These are phyloP conservation scores for Fusarium napiforme DNA, from an alignment of 2,329 filamentous ascomycete species.

Conservation along the genomic window DNA sequence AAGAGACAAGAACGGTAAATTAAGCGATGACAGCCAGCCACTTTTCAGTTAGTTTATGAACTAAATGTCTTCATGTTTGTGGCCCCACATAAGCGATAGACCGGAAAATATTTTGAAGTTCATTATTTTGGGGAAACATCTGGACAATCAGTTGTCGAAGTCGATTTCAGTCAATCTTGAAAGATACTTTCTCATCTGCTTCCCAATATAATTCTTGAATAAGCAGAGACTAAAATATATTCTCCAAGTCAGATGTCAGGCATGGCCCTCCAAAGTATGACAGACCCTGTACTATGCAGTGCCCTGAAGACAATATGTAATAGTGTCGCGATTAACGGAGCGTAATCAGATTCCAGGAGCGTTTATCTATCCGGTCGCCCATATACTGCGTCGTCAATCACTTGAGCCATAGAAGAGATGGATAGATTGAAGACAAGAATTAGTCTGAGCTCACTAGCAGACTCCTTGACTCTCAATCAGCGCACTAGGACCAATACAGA, in stretches of 20 bases:
- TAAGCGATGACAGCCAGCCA: neutral
- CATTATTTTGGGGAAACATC: neutral
- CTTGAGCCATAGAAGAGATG: no score
- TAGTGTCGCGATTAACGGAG: no score
- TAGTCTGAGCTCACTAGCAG: no score
- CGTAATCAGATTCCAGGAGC: no score
- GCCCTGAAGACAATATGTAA: neutral
- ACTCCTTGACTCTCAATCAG: no score
- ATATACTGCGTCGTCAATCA: no score
- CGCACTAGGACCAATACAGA: neutral
- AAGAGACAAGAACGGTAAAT: neutral
- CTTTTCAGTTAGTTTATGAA: neutral
- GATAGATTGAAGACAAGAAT: neutral
- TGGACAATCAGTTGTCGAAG: no score
- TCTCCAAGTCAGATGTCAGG: neutral
- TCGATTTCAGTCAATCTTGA: neutral
- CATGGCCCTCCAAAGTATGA: neutral
- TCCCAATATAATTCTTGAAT: no score
- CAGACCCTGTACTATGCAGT: neutral
- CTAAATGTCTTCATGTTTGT: neutral
- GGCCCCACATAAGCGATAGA: no score
- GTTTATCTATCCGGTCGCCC: neutral
- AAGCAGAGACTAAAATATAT: no score
- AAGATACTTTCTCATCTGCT: no score
- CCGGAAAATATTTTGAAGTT: rapidly evolving